Evolutionary conservation across 2,329 filamentous ascomycete species (phyloP), one percentile per base, ranked within the genome.

Genomic region (Curvularia sp.): DNA sequence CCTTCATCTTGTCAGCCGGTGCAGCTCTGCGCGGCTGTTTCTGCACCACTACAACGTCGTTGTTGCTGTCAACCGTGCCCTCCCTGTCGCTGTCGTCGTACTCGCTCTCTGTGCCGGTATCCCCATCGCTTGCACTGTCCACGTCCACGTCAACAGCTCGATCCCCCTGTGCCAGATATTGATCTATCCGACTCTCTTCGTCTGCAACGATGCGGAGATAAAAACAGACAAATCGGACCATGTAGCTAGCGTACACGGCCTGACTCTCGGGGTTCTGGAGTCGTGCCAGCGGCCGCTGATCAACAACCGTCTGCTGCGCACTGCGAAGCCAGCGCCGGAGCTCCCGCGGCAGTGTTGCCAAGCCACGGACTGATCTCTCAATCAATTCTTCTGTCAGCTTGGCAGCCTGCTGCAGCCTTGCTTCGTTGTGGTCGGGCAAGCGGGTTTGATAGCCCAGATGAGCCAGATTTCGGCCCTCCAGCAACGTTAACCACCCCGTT

Each of bases 381-480:
- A 39, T 39, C 6, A 39, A 21, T 21, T 39, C 36, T 39, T 39
- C 15, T 19, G n/a, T 39, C 6, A 39, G 18, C 36, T 39, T 39
- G 1, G 36, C 36, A 39, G 15, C 36, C 25, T 27, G 25, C 4
- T 27, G 28, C 5, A 30, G 28, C 28, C 10, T 30, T 30, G 28
- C 5, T 30, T 30, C 5, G 15, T 18, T 38, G 5, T 18, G 3
- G 50, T 53, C 55, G 65, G 39, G 63, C 65, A 57, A 50, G 65
- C 38, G 59, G 42, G 62, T 60, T 62, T 38, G 49, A 42, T 59
- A 64, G 55, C 52, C 61, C 54, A 36, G 51, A 61, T 49, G 45
- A 53, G 38, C 67, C 63, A 52, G 48, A 27, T 12, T 49, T 38
- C 34, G 10, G 34, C 34, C 34, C 13, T 38, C 18, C 13, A 41